Conservation (phyloP, 208 protist species). For the Acanthamoeba pearcei region DNA sequence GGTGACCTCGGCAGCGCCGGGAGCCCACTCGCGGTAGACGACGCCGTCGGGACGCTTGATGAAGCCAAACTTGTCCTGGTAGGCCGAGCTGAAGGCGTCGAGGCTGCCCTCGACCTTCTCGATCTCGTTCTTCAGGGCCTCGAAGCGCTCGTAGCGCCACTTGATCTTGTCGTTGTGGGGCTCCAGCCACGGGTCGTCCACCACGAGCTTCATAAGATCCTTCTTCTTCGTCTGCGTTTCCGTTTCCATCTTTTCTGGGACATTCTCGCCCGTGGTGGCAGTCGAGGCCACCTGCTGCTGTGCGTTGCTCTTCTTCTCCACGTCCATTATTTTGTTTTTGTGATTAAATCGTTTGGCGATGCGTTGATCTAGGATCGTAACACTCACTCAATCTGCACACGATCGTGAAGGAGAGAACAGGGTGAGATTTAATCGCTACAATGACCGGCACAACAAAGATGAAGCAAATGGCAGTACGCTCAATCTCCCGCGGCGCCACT, state of each 20-base stretch:
- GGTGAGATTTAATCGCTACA: no score
- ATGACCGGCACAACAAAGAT: no score
- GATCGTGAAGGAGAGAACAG: no score
- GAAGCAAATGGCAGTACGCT: no score
- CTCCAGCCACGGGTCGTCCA: constrained; percentile 84
- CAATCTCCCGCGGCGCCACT: no score
- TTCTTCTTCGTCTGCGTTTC: constrained; percentile 53
- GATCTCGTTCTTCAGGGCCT: constrained; percentile 60
- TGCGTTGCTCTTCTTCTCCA: constrained; percentile 12
- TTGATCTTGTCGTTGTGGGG: constrained; percentile 78
- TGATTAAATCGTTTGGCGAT: no score
- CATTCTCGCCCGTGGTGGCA: neutral
- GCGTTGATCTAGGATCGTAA: no score
- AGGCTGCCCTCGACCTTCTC: constrained; percentile 84
- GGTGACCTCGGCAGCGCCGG: constrained; percentile 73
- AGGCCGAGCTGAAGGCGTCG: constrained; percentile 82
- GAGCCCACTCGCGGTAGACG: constrained; percentile 88
- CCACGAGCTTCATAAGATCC: constrained; percentile 80
- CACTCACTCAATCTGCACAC: no score
- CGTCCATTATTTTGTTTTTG: neutral
- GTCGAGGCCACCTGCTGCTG: neutral
- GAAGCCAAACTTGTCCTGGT: constrained; percentile 84
- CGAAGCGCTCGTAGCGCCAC: constrained; percentile 61
- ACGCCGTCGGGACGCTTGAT: constrained; percentile 77
- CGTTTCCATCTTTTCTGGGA: neutral